These are phyloP conservation scores for Xylariaceae sp. DNA, from an alignment of 2,329 filamentous ascomycete genomes.

Conservation along the genomic window DNA sequence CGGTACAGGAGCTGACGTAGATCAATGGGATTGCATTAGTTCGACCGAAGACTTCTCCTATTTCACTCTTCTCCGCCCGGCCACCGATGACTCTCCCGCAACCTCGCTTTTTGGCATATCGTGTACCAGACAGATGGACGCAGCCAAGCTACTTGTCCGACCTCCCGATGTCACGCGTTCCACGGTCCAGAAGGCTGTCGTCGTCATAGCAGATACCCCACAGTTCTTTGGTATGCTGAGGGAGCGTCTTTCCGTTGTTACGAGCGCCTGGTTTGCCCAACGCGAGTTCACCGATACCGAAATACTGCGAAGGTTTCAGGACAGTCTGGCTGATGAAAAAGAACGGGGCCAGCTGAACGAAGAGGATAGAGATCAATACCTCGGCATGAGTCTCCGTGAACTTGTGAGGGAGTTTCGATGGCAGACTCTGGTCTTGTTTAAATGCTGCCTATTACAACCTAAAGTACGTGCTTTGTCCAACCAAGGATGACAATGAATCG, in stretches of 20 bases:
- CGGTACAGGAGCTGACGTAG: conserved; percentile 14
- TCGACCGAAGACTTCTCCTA: conserved; percentile 97
- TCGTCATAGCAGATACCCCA: conserved; percentile 90
- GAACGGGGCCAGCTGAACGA: conserved; percentile 62
- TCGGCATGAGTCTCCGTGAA: conserved; percentile 87
- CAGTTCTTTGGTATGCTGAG: conserved; percentile 89
- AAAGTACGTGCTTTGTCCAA: conserved; percentile 67
- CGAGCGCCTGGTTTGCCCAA: conserved; percentile 95
- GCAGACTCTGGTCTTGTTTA: conserved; percentile 92
- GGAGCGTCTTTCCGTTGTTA: conserved; percentile 88
- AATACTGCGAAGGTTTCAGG: conserved; percentile 89
- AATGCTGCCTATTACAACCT: conserved; percentile 90
- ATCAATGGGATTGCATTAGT: conserved; percentile 51
- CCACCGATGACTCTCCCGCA: conserved; percentile 59
- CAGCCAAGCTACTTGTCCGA: conserved; percentile 76
- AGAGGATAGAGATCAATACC: conserved; percentile 83
- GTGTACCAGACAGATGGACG: conserved; percentile 90
- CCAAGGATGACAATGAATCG: not conserved
- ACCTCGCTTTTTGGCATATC: conserved; percentile 95
- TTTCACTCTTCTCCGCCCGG: conserved; percentile 83
- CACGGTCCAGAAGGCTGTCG: conserved; percentile 97
- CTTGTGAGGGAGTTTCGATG: conserved; percentile 93
- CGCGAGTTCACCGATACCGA: conserved; percentile 90
- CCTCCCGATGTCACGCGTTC: conserved; percentile 93
- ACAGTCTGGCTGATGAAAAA: conserved; percentile 78